phyloP scores from a whole-genome alignment of 75 land plant genomes.

The Larix kaempferi region DNA sequence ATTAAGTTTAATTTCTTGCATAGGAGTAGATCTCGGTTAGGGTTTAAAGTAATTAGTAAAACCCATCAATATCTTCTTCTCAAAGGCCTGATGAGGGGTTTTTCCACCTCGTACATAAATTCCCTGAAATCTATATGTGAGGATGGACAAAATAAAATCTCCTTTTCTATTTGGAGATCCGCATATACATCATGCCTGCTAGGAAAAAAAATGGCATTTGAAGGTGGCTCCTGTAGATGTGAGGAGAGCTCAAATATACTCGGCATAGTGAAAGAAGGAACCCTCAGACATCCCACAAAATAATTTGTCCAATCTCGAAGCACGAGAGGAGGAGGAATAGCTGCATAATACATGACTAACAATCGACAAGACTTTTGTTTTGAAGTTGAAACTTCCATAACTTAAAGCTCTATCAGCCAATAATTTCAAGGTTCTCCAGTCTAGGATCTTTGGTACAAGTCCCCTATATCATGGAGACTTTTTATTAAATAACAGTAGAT shows the following conservation, averaged over 20 bases:
- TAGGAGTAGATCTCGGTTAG: no score
- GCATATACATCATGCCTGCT: slow-evolving; percentile 15
- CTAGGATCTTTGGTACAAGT: no score
- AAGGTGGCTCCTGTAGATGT: slow-evolving; percentile 17
- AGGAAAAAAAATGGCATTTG: slow-evolving; percentile 12
- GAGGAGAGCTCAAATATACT: slow-evolving; percentile 12
- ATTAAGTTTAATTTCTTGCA: no score
- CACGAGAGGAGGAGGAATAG: neutral
- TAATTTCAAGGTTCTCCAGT: no score
- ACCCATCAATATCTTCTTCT: neutral
- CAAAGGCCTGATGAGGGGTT: slow-evolving; percentile 3
- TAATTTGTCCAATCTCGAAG: slow-evolving; percentile 15
- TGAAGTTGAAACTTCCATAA: no score
- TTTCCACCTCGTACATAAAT: slow-evolving; percentile 12
- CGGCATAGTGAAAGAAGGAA: slow-evolving; percentile 13
- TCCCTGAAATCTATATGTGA: slow-evolving; percentile 13
- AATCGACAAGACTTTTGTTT: neutral
- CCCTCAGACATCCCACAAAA: slow-evolving; percentile 12
- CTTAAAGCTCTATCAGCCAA: no score
- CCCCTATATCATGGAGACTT: no score
- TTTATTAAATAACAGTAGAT: no score
- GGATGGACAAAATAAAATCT: slow-evolving; percentile 10
- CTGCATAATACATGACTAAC: neutral
- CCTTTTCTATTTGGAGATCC: slow-evolving; percentile 15
- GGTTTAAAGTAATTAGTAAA: no score